Base-by-base conservation (phyloP, 805 yeast species). In the Metschnikowia chrysomelidarum region DNA sequence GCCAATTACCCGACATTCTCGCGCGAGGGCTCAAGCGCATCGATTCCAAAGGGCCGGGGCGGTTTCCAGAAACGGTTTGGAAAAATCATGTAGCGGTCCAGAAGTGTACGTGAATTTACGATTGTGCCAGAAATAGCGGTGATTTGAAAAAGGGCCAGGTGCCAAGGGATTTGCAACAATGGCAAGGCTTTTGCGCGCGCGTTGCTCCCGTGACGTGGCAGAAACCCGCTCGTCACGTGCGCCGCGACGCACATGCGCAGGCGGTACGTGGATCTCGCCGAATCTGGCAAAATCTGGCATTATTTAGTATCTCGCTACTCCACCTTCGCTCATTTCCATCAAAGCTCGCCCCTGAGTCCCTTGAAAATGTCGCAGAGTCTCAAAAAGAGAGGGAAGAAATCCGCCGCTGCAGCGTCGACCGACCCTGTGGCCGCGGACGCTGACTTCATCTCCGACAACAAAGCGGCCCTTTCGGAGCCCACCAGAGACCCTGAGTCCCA, bases 61-160 rank as follows among this genome's bases (percentile, higher is more conserved):
- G 73, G 73, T 0, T 63, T 62, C 42, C 73, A 67, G 40, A 67
- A 65, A 45, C 44, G 73, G 34, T 52, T 69, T 1, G 65, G 62
- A 45, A 64, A 62, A 41, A 41, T 53, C 30, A 64, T 62, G 68
- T 64, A 53, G 41, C n/a, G n/a, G n/a, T n/a, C n/a, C n/a, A n/a
- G n/a, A n/a, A n/a, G n/a, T n/a, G n/a, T n/a, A n/a, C n/a, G n/a
- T 36, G 23, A 36, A 12, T n/a, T 25, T n/a, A 8, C 8, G 28
- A 15, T 19, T 7, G 14, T 5, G 5, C n/a, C 3, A 25, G 12
- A 25, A 8, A 1, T 11, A 8, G n/a, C 13, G 5, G 10, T 13
- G 13, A 8, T 11, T 10, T 11, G 14, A n/a, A n/a, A n/a, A n/a
- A n/a, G n/a, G n/a, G n/a, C n/a, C n/a, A n/a, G n/a, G n/a, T n/a